Evolutionary conservation across 2,329 filamentous ascomycete species (phyloP).

Genomic region (Penicillium sp.): DNA sequence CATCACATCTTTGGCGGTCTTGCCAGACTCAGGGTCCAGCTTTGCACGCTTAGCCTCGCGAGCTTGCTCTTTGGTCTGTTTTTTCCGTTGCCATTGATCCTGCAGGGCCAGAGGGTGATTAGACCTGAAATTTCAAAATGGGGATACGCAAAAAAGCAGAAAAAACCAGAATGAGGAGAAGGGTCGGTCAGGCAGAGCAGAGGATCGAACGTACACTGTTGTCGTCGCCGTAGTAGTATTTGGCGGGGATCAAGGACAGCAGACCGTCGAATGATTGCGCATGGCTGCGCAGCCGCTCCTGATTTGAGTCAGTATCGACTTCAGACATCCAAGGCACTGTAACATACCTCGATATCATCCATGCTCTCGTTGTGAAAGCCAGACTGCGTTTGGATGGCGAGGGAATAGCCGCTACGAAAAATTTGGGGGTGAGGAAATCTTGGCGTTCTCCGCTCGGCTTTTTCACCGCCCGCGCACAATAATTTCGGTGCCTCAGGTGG

Average conservation of each 20-base stretch:
- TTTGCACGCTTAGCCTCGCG: constrained; percentile 81
- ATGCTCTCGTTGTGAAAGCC: constrained; percentile 24
- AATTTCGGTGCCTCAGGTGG: constrained; percentile 15
- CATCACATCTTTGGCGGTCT: constrained; percentile 90
- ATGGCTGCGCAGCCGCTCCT: constrained; percentile 51
- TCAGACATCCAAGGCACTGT: background rate
- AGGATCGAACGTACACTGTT: constrained; percentile 63
- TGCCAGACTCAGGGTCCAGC: constrained; percentile 84
- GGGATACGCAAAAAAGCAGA: constrained; percentile 7
- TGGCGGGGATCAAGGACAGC: constrained; percentile 82
- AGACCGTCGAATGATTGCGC: constrained; percentile 82
- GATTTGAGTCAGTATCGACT: constrained; percentile 19
- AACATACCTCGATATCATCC: constrained; percentile 42
- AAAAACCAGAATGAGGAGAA: constrained; percentile 10
- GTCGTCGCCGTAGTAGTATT: constrained; percentile 86
- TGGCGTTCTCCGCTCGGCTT: constrained; percentile 37
- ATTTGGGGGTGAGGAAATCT: constrained; percentile 41
- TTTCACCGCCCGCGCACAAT: constrained; percentile 27
- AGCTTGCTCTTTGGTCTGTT: constrained; percentile 89
- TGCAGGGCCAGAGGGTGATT: constrained; percentile 38
- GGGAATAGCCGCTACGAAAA: constrained; percentile 32
- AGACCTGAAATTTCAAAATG: constrained; percentile 12
- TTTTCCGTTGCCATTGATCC: constrained; percentile 94
- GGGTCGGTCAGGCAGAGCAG: background rate
- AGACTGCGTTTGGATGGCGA: constrained; percentile 5